These are phyloP conservation scores for Globisporangium nunn DNA, from an alignment of 352 stramenopile species.

Conservation along the genomic window DNA sequence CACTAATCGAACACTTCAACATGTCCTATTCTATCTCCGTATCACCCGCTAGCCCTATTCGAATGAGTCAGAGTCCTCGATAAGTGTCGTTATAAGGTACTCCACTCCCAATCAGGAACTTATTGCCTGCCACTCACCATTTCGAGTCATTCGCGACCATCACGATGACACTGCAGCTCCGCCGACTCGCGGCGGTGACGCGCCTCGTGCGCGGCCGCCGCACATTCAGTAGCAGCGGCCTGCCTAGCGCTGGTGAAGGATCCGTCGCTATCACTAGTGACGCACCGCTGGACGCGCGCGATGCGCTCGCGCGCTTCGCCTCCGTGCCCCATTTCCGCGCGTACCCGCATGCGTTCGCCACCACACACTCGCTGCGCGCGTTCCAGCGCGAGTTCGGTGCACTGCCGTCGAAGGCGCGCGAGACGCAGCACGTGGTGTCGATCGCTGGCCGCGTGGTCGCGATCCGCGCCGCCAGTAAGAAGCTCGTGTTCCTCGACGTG, in stretches of 20 bases:
- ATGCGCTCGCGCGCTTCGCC: conserved; percentile 56
- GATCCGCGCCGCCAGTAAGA: conserved; percentile 76
- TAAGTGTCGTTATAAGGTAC: no score
- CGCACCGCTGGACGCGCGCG: conserved; percentile 8
- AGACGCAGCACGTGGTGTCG: conserved; percentile 41
- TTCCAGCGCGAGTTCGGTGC: conserved; percentile 50
- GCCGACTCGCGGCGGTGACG: background rate
- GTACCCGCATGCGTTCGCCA: conserved; percentile 64
- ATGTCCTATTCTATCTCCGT: background rate
- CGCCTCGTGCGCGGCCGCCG: background rate
- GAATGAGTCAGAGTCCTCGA: no score
- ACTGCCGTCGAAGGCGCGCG: conserved; percentile 50
- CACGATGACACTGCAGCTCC: background rate
- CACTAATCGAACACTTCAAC: no score
- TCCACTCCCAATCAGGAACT: no score
- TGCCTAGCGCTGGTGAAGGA: background rate
- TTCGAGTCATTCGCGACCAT: background rate
- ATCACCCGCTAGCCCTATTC: no score
- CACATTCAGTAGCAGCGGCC: background rate
- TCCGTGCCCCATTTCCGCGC: conserved; percentile 38
- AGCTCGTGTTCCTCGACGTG: conserved; percentile 76
- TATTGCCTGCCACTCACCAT: no score
- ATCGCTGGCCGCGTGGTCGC: conserved; percentile 68
- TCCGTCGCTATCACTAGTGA: background rate
- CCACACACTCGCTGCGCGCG: conserved; percentile 56